Conservation (phyloP, 2,329 filamentous ascomycete species). For the Diaporthe humulicola region DNA sequence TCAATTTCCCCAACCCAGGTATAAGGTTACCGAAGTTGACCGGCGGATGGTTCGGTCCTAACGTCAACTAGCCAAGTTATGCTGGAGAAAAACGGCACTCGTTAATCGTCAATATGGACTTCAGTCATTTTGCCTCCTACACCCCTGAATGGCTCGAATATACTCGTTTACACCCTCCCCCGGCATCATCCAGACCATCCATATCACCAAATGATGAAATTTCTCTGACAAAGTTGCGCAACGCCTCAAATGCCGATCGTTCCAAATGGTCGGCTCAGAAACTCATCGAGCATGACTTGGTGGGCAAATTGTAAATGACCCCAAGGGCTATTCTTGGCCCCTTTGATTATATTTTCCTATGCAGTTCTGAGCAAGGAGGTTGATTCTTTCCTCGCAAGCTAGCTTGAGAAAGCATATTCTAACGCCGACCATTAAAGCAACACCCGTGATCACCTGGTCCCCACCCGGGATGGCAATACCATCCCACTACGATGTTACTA, state of each 20-base stretch:
- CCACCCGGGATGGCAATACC: not conserved
- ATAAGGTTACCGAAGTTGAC: not conserved
- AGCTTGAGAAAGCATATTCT: not conserved
- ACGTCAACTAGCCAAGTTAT: too few species aligned
- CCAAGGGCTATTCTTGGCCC: too few species aligned
- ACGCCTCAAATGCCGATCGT: not conserved
- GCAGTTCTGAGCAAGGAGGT: not conserved
- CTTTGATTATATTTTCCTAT: not conserved
- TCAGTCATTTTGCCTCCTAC: not conserved
- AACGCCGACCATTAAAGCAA: not conserved
- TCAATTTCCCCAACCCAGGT: not conserved
- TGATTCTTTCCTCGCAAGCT: not conserved
- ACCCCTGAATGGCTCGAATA: conserved; percentile 10
- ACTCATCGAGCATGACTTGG: not conserved
- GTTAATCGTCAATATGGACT: not conserved
- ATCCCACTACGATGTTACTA: not conserved
- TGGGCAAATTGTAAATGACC: not conserved
- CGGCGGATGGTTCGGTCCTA: not conserved
- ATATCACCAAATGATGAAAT: not conserved
- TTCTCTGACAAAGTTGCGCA: not conserved
- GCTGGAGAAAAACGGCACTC: too few species aligned
- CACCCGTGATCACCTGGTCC: not conserved
- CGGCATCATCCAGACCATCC: not conserved
- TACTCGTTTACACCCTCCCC: not conserved
- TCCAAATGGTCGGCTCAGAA: not conserved